Evolutionary conservation across 495 filamentous ascomycete genomes (phyloP).

Genomic region (Acidomyces sp.): DNA sequence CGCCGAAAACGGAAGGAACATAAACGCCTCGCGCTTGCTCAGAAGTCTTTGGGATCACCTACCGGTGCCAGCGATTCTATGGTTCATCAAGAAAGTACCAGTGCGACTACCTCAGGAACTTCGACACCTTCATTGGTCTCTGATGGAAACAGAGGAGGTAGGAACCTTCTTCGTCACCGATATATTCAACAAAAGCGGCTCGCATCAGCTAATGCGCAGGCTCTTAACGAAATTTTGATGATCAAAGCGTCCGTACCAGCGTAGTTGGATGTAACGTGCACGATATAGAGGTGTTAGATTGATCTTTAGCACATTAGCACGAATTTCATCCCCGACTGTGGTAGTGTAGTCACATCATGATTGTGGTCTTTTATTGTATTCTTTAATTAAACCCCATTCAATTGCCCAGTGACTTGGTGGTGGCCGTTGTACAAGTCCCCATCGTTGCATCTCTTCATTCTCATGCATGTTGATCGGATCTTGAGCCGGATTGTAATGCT

Average conservation of each 20-base stretch:
- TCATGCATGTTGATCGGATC: conserved; percentile 15
- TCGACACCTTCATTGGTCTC: conserved; percentile 17
- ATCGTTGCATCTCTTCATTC: conserved; percentile 13
- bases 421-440: conserved; percentile 10
- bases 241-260: no score
- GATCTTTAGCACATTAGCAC: no score
- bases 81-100: background rate
- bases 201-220: conserved; percentile 56
- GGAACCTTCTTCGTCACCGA: conserved; percentile 52
- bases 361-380: no score
- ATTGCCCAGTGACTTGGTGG: conserved; percentile 8
- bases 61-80: background rate
- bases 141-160: conserved; percentile 25
- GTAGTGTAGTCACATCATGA: no score
- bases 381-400: conserved; percentile 12
- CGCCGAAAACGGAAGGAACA: conserved; percentile 20
- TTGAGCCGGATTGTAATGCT: conserved; percentile 8
- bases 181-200: conserved; percentile 69
- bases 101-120: conserved; percentile 9
- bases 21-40: conserved; percentile 9
- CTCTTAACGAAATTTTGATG: conserved; percentile 50
- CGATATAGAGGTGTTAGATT: no score
- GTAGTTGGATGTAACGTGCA: no score
- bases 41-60: background rate
- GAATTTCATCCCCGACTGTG: no score